Evolutionary conservation across 768 basidiomycete species (phyloP).

Genomic region (Auricularia cornea): DNA sequence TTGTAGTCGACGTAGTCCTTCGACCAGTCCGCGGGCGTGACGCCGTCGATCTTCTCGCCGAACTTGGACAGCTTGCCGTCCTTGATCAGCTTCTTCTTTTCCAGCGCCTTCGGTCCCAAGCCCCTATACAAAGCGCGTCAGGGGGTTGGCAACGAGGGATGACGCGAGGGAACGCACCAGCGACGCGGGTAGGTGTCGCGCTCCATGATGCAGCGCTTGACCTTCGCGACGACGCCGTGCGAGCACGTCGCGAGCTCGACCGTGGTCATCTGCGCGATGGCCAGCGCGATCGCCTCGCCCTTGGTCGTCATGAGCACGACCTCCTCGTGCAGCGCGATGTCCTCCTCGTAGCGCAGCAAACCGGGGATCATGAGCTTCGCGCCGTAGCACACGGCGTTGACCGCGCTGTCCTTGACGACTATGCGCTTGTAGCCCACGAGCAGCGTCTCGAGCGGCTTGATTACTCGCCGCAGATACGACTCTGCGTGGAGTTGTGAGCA

Average conservation of each 20-base stretch:
- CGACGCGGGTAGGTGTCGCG: conserved; percentile 95
- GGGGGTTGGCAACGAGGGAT: no score
- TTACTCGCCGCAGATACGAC: conserved; percentile 90
- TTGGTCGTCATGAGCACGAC: conserved; percentile 99
- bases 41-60: conserved; percentile 79
- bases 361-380: conserved; percentile 99
- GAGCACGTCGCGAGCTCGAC: conserved; percentile 97
- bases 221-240: conserved; percentile 97
- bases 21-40: conserved; percentile 87
- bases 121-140: conserved; percentile 34
- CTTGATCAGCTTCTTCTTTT: conserved; percentile 98
- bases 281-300: conserved; percentile 92
- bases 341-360: conserved; percentile 89
- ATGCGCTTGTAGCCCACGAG: conserved; percentile 96
- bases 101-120: conserved; percentile 89
- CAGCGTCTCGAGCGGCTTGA: conserved; percentile 89
- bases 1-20: conserved; percentile 91
- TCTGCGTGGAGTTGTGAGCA: conserved; percentile 42
- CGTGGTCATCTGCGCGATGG: conserved; percentile 96
- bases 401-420: conserved; percentile 97
- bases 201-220: conserved; percentile 99
- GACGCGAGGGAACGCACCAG: conserved; percentile 38
- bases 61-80: conserved; percentile 96
- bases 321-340: conserved; percentile 91
- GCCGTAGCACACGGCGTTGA: conserved; percentile 98